Evolutionary conservation across 169 alveolate species (phyloP), one percentile per base, ranked within the genome.

Genomic region (Plasmodium fragile): DNA sequence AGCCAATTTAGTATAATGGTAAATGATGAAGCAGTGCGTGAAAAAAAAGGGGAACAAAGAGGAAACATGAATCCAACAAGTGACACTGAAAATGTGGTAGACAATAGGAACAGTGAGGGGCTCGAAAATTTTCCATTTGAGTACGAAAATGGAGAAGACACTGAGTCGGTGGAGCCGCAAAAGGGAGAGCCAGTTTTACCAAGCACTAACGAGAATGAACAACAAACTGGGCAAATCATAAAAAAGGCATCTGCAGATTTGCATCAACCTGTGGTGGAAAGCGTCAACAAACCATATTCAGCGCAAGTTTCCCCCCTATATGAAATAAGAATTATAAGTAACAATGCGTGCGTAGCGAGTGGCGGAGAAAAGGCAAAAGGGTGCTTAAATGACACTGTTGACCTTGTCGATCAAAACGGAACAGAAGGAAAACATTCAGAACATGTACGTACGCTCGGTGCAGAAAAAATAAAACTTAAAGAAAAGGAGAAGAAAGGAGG

Each of bases 311-410:
- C 41, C n/a, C 32, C 89, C 0, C 59, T 7, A n/a, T 81, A 81
- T 81, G 32, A 81, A 36, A 81, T 81, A 81, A 81, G 39, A 28
- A 49, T 7, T 41, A 77, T n/a, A 49, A 81, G 70, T 52, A 81
- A 81, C 13, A 81, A 81, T 39, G 28, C 8, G 41, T 41, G 16
- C 18, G 32, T 77, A 59, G 34, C 4, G 34, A 59, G 16, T 59
- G 75, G 16, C 75, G 75, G 13, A 59, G 75, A 59, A 59, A 18
- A 59, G 28, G 75, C 36, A 59, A 59, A 59, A 59, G 4, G 16
- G 28, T 59, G 75, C 75, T 6, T 16, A 22, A 25, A 22, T 4
- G 11, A 18, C 34, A 59, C 16, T 59, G 75, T 59, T 59, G 34
- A 32, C 18, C 13, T 16, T 10, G 18, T 18, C 16, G 34, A 25